These are phyloP conservation scores for Vitis cinerea DNA, from an alignment of 164 flowering plant genomes.

Conservation along the genomic window DNA sequence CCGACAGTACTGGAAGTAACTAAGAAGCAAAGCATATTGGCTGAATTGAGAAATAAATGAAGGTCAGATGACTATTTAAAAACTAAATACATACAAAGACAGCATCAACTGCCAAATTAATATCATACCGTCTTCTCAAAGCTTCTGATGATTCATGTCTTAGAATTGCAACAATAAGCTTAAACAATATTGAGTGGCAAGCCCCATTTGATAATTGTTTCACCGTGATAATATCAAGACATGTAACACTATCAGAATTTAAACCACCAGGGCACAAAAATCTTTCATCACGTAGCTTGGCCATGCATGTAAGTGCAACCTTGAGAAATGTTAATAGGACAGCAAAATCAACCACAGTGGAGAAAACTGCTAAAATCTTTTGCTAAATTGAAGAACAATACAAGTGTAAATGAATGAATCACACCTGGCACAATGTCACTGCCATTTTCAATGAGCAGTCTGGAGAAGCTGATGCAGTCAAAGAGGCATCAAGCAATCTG, in stretches of 20 bases:
- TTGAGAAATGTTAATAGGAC: constrained; percentile 19
- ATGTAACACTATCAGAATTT: constrained; percentile 71
- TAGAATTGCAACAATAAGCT: constrained; percentile 80
- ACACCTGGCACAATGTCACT: constrained; percentile 72
- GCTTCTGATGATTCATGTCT: constrained; percentile 85
- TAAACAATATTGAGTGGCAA: constrained; percentile 79
- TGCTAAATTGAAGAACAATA: background rate
- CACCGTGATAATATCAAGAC: constrained; percentile 69
- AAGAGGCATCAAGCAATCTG: constrained; percentile 86
- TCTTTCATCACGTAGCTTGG: constrained; percentile 92
- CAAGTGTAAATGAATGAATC: background rate
- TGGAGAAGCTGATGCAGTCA: constrained; percentile 85
- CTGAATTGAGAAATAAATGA: constrained; percentile 36
- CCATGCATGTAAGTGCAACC: constrained; percentile 98
- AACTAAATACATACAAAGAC: constrained; percentile 3
- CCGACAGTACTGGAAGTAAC: constrained; percentile 92
- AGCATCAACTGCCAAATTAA: background rate
- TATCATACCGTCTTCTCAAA: constrained; percentile 78
- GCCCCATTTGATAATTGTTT: constrained; percentile 89
- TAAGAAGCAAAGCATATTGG: constrained; percentile 89
- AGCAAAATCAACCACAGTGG: constrained; percentile 3
- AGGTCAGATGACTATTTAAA: constrained; percentile 18
- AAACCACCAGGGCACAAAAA: constrained; percentile 59
- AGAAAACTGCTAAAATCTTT: constrained; percentile 1
- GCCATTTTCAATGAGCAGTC: constrained; percentile 98